Conservation (phyloP, 2,329 filamentous ascomycete genomes). For the Sordariomycetes sp. region DNA sequence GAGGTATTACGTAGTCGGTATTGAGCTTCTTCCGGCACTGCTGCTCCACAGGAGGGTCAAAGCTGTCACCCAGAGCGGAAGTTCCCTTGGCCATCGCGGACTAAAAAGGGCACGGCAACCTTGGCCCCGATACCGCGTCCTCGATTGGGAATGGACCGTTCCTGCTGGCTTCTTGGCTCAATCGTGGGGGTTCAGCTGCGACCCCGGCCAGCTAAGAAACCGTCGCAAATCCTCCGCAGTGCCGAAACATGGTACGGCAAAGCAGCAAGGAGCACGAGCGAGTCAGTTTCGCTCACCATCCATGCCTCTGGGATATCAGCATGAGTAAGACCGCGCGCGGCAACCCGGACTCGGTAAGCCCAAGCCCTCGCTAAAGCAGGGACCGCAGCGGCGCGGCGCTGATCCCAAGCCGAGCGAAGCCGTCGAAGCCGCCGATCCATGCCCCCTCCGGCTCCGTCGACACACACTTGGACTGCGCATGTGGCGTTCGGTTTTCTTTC, state of each 20-base stretch:
- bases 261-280: not conserved
- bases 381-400: not conserved
- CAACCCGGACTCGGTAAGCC: too few species aligned
- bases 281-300: not conserved
- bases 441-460: not conserved
- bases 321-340: too few species aligned
- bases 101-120: not conserved
- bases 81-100: not conserved
- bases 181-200: not conserved
- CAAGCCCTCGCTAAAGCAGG: not conserved
- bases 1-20: too few species aligned
- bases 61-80: not conserved
- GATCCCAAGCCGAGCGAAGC: not conserved
- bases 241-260: not conserved
- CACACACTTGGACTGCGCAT: not conserved
- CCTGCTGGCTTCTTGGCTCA: not conserved
- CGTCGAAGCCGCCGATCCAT: not conserved
- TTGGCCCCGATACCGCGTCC: not conserved
- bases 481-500: not conserved
- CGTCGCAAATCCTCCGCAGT: not conserved
- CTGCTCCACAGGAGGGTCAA: too few species aligned
- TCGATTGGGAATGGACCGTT: not conserved
- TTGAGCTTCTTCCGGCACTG: too few species aligned
- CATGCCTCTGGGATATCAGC: too few species aligned
- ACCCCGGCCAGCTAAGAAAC: not conserved